Percentiles rank a stretch among this genome's conserved stretches.
Evolutionary conservation across 495 filamentous ascomycete species (phyloP).

Genomic region (Aspergillus olivimuriae): DNA sequence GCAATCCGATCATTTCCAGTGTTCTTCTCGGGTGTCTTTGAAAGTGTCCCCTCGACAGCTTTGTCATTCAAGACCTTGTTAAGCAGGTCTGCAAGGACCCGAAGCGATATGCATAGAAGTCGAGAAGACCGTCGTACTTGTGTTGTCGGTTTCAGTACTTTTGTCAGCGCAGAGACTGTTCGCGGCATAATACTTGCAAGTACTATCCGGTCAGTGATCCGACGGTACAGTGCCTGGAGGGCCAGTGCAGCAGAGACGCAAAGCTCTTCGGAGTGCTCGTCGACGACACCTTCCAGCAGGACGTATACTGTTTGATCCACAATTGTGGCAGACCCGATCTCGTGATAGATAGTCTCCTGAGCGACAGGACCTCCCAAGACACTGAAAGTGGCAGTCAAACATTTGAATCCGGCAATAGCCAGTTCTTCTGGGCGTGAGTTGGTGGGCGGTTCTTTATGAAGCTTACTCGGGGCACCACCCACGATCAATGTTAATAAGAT

Average conservation of each 20-base stretch:
- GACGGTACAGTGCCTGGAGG: conserved; percentile 53
- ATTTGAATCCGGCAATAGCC: conserved; percentile 52
- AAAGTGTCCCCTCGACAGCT: conserved; percentile 12
- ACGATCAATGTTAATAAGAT: conserved; percentile 77
- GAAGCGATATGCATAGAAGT: conserved; percentile 56
- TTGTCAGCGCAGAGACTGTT: conserved; percentile 75
- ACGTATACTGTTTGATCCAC: conserved; percentile 79
- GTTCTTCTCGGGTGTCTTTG: conserved; percentile 22
- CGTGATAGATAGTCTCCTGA: conserved; percentile 51
- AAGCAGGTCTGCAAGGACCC: conserved; percentile 53
- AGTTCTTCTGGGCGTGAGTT: conserved; percentile 61
- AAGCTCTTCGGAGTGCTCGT: conserved; percentile 52
- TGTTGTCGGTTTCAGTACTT: conserved; percentile 61
- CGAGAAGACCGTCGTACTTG: conserved; percentile 57
- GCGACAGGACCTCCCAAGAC: conserved; percentile 37
- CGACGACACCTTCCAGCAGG: conserved; percentile 62
- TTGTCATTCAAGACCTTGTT: conserved; percentile 59
- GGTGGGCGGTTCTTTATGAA: conserved; percentile 22
- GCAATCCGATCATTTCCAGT: conserved; percentile 23
- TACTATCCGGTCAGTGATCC: conserved; percentile 61
- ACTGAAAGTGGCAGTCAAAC: conserved; percentile 47
- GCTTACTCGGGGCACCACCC: conserved; percentile 56
- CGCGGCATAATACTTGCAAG: conserved; percentile 83
- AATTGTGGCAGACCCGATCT: conserved; percentile 52
- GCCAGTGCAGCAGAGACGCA: conserved; percentile 62